These are phyloP conservation scores for Phytophthora idaei DNA, from an alignment of 352 stramenopile genomes.

Conservation along the genomic window DNA sequence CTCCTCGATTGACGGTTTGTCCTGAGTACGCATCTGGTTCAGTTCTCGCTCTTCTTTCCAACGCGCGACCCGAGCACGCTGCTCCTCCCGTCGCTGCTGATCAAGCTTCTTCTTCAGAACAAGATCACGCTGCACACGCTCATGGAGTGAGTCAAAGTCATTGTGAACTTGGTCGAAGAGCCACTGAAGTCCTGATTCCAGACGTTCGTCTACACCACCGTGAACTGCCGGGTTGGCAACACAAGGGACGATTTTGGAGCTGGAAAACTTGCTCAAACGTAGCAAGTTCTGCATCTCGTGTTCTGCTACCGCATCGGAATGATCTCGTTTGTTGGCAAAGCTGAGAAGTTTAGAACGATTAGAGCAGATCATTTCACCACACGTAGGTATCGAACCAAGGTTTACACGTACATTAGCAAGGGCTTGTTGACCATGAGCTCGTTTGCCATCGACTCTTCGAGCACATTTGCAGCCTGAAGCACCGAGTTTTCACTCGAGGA, in stretches of 20 bases:
- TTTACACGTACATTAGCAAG: conserved; percentile 61
- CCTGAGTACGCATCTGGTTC: conserved; percentile 60
- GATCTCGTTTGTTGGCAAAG: conserved; percentile 82
- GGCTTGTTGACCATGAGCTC: conserved; percentile 63
- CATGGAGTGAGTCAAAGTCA: conserved; percentile 52
- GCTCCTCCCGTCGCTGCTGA: conserved; percentile 57
- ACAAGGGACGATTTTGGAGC: conserved; percentile 54
- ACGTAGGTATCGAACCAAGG: neutral
- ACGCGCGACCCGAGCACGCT: conserved; percentile 60
- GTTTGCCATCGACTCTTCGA: conserved; percentile 64
- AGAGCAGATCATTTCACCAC: neutral
- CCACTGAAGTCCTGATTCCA: conserved; percentile 73
- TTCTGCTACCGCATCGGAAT: conserved; percentile 44
- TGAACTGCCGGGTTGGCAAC: conserved; percentile 68
- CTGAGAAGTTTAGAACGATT: conserved; percentile 29
- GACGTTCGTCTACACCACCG: conserved; percentile 59
- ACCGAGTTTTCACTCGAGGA: conserved; percentile 57
- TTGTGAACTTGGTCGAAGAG: conserved; percentile 70
- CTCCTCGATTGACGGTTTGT: conserved; percentile 41
- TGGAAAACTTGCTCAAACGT: conserved; percentile 42
- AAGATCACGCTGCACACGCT: conserved; percentile 56
- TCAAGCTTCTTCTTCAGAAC: conserved; percentile 64
- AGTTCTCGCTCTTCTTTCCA: conserved; percentile 83
- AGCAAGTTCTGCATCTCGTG: conserved; percentile 45
- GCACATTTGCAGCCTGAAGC: conserved; percentile 50